Evolutionary conservation across 345 rosid species (phyloP), one percentile per base, ranked within the genome.

Genomic region (Dimocarpus longan): DNA sequence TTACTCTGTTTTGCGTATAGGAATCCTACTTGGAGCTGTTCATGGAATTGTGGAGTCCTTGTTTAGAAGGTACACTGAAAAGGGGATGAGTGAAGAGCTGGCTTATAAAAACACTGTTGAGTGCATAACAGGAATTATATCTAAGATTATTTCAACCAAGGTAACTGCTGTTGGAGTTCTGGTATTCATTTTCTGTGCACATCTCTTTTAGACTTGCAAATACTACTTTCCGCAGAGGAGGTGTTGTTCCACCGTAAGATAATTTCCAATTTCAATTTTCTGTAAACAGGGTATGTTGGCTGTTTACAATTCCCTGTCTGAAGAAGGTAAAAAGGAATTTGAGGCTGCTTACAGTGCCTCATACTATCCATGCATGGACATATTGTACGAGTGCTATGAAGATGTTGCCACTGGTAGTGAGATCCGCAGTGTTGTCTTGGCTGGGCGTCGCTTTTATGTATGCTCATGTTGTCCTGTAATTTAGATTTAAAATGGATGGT

Each of bases 41-140:
- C 97, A 95, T 69, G 98, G 97, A 80, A 82, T 91, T 78, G 98
- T 93, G 57, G 95, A 95, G 82, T 89, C 87, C 80, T 85, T 93
- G 65, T 94, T 90, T 78, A 91, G 97, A 83, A 87, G 92, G 76
- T 95, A 92, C 88, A 91, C 91, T 1, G 95, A 91, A 28, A 88
- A 88, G 70, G 95, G 93, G 68, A 92, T 92, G 98, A 84, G 82
- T 19, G 95, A 92, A 73, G 93, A 91, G 9, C 81, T 81, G 72
- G 98, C 98, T 69, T 95, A 90, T 90, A 90, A 90, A 80, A 92
- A 95, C 70, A 95, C 98, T 3, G 98, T 95, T 24, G 98, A 95
- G 90, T 85, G 98, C 87, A 86, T 95, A 68, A 93, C 97, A 3
- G 98, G 98, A 83, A 90, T 76, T 54, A 84, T 93, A 40, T 93